Base-by-base conservation (phyloP, 1,284 basidiomycete species). In the Irpex sp. region DNA sequence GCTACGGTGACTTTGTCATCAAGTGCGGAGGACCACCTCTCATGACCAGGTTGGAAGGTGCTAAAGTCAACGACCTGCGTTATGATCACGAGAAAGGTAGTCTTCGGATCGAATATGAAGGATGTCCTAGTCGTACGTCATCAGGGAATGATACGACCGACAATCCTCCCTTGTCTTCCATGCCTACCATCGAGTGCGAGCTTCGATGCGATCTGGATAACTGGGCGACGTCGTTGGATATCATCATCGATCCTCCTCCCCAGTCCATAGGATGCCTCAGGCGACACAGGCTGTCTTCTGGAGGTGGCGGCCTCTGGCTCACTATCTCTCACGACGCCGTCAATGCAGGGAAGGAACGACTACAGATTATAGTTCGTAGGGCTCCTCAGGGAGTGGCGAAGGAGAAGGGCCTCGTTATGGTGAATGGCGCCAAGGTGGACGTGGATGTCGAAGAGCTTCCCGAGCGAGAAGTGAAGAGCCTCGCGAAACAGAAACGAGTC, bases 271-370 rank as follows among this genome's bases (percentile, higher is more conserved):
- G 90, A 1, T 95, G 92, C 64, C 82, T 99, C 17, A 86, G 92
- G 8, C 85, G 97, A 38, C 97, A 99, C 75, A 85, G 91, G 17
- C 81, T 99, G 8, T 95, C 94, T 0, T 82, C 85, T 8, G 89
- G 91, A 49, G 97, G 96, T 2, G 96, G 97, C 6, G 97, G 97
- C 0, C 78, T 98, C n/a, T 99, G 97, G 97, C 78, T 99, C 21
- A 97, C 94, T 0, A 83, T 99, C 69, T 93, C 91, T 31, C 97
- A 99, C 70, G 92, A 96, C 65, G 85, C 89, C 2, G 79, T 89
- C 15, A 85, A 88, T 62, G 84, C 93, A 2, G 88, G 88, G 26
- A 87, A 92, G 44, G 93, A 95, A 59, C 84, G 88, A 56, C 81
- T 96, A 4, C 78, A 87, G 52, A 85, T 85, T 1, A 86, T 92